Base-by-base conservation (phyloP, 169 alveolate species). In the Plasmodium yoelii region DNA sequence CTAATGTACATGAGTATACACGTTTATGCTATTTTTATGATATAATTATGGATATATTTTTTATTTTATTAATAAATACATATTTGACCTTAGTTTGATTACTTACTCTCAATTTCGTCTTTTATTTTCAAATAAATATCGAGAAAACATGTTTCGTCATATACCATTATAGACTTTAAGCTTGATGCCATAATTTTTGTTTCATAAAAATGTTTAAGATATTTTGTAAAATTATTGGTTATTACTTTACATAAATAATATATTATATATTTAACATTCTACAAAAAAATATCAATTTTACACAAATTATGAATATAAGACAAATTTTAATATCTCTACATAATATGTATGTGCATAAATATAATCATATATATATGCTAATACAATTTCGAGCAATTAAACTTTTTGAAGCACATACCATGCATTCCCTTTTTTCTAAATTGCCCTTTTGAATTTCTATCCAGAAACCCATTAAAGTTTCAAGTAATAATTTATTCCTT, bases 381-480 rank as follows among this genome's bases (percentile, higher is more conserved):
- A 1, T 34, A 51, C 3, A 6, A 13, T 51, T 51, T 51, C 59
- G n/a, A 51, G 19, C 18, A 15, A 13, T 51, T 15, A 3, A 51
- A 13, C 2, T 51, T 15, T 12, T 15, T 12, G 59, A 51, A 6
- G 3, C 3, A 12, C 6, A 1, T 13, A 15, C 24, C 19, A 15
- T 51, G 59, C 7, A 51, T 51, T 15, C 59, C 18, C 3, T 15
- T 15, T 51, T 51, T 5, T 51, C 42, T 34, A 34, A 34, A 15
- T 7, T 6, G 10, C 6, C 9, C 3, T 13, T 51, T 13, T 69
- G 65, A 26, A 69, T 26, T 22, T 47, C 80, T 18, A 19, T 55
- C 88, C 88, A 77, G 15, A 63, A 19, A 28, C 57, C 69, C 9
- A 77, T 47, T 56, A 77, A 49, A 77, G 49, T 26, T n/a, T 61